Conservation (phyloP, 1,139 yeast genomes). For the Meyerozyma guilliermondii region DNA sequence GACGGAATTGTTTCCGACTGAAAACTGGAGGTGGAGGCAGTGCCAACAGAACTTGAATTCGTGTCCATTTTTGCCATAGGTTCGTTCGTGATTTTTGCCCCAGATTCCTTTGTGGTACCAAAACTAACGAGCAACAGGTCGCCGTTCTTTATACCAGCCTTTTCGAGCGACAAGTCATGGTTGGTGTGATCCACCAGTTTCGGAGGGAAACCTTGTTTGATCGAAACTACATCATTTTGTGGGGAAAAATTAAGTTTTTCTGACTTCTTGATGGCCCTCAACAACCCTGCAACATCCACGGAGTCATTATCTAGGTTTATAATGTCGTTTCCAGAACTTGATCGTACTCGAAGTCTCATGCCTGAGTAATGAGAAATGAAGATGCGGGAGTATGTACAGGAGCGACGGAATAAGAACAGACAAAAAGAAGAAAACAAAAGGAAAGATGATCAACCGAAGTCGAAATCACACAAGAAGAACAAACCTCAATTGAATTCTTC, state of each 20-base stretch:
- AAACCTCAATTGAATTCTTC: too few species aligned
- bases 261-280: background rate
- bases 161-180: conserved; percentile 18
- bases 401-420: too few species aligned
- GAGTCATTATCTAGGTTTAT: background rate
- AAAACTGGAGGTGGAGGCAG: too few species aligned
- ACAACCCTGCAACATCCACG: background rate
- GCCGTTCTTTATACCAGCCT: conserved; percentile 48
- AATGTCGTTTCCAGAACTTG: background rate
- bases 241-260: background rate
- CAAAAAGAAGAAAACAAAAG: too few species aligned
- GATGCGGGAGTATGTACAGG: background rate
- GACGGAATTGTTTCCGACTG: conserved; percentile 32
- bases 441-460: background rate
- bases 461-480: too few species aligned
- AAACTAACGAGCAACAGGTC: conserved; percentile 48
- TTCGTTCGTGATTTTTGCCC: too few species aligned
- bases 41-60: conserved; percentile 5
- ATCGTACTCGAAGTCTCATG: background rate
- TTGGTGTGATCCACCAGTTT: conserved; percentile 29
- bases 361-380: background rate
- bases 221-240: conserved; percentile 5
- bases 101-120: too few species aligned
- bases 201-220: conserved; percentile 63
- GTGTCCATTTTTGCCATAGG: background rate